Percentiles rank a stretch among this genome's conserved stretches.
Conservation (phyloP, 192 early-diverging fungal genomes). For the Coemansia pectinata region DNA sequence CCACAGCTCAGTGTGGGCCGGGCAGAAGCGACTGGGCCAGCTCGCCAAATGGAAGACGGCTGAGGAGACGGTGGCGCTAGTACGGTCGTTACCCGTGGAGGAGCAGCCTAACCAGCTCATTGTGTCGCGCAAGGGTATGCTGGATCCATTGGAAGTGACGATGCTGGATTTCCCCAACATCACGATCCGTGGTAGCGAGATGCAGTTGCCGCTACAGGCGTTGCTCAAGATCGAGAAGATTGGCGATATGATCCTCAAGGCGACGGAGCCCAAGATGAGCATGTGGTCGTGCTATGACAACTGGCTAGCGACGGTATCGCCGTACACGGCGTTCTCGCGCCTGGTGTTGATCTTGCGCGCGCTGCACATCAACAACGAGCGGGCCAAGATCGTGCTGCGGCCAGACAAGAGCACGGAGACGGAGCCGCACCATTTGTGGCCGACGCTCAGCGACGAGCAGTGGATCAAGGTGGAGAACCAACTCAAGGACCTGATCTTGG, state of each 20-base stretch:
- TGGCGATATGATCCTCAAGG: conserved; percentile 96
- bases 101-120: conserved; percentile 99
- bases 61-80: conserved; percentile 98
- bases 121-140: conserved; percentile 98
- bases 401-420: conserved; percentile 93
- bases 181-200: conserved; percentile 96
- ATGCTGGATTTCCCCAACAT: conserved; percentile 98
- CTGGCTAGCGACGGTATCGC: conserved; percentile 92
- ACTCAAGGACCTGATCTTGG: conserved; percentile 96
- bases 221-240: conserved; percentile 98
- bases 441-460: conserved; percentile 92
- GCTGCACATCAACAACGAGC: conserved; percentile 97
- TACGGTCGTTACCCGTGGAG: conserved; percentile 97
- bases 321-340: conserved; percentile 98
- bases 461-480: conserved; percentile 95
- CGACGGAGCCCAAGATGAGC: conserved; percentile 97
- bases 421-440: conserved; percentile 98
- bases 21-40: conserved; percentile 98
- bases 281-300: conserved; percentile 92
- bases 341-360: conserved; percentile 94
- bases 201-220: conserved; percentile 98
- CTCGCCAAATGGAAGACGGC: conserved; percentile 99
- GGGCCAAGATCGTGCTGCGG: conserved; percentile 93
- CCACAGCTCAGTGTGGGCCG: conserved; percentile 99
- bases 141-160: conserved; percentile 94